Evolutionary conservation across 23 red algal genomes (phyloP), one percentile per base, ranked within the genome.

Genomic region (Pyropia haitanensis): DNA sequence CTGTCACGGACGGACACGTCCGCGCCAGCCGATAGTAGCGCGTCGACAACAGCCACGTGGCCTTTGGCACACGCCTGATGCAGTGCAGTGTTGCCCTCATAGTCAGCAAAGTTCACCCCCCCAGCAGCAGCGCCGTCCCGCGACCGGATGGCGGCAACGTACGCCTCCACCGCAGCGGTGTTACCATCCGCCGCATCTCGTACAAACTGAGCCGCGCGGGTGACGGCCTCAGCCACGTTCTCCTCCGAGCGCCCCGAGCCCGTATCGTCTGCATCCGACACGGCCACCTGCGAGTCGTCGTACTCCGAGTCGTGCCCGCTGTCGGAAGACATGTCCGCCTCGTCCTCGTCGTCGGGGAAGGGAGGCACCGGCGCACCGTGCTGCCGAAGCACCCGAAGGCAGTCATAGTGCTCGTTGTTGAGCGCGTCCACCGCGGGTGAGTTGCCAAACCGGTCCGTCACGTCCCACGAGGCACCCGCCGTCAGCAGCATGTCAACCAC

Each of bases 31-130:
- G 83, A 56, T 44, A 95, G 80, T 18, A 95, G 54, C 14, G 78
- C 51, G 3, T 32, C 55, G 3, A 83, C 91, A 25, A 88, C 61
- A 34, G 88, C 91, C 4, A 51, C 51, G 56, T 60, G 63, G 24
- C 91, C 91, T 63, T 95, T 82, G 32, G 86, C 91, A 68, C 77
- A 75, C 14, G 91, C 91, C 17, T 88, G 51, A 49, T 95, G 91
- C 60, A 95, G 49, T 14, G 84, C 64, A 17, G 91, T 95, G 18
- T 82, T 70, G 27, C 65, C 34, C 49, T 95, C 91, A 28, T 95
- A 95, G 73, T 95, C 80, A 18, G 67, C 70, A 50, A 82, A 88
- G 27, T 88, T 83, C 10, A 77, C 67, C 73, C 77, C 51, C 12
- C 62, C 77, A 55, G 77, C 88, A 46, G 39, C 39, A 46, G 39